phyloP scores from a whole-genome alignment of 73 alveolate genomes.

The Tetrahymena elliotti region DNA sequence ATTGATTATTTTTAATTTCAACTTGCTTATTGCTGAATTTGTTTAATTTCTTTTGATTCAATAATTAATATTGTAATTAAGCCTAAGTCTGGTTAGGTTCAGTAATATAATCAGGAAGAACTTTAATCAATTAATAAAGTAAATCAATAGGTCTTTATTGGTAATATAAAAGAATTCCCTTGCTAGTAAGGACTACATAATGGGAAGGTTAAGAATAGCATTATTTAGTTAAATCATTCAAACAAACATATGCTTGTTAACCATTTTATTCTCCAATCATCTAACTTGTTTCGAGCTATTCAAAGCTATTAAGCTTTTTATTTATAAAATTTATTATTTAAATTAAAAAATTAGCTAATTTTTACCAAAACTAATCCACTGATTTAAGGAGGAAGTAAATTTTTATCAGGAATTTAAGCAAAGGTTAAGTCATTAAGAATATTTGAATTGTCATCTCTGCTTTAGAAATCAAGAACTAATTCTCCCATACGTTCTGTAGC shows the following conservation, averaged over 20 bases:
- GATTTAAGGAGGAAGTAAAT: not conserved
- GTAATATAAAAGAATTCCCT: not conserved
- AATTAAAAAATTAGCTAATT: not conserved
- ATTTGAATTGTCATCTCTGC: not conserved
- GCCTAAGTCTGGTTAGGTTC: not conserved
- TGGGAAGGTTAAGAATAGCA: not conserved
- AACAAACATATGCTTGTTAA: not conserved
- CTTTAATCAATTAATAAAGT: not conserved
- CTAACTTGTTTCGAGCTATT: not conserved
- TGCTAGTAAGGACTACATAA: not conserved
- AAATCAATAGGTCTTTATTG: not conserved
- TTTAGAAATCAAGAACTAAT: not conserved
- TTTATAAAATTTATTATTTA: not conserved
- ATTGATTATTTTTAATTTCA: not conserved
- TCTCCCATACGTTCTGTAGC: not conserved
- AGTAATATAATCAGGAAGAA: not conserved
- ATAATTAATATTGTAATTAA: not conserved
- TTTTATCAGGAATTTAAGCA: not conserved
- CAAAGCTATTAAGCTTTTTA: not conserved
- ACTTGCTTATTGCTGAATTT: not conserved
- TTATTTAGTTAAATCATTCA: not conserved
- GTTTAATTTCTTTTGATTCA: not conserved
- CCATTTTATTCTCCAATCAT: not conserved
- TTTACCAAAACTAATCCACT: not conserved
- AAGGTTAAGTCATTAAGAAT: not conserved